Evolutionary conservation across 1,139 yeast genomes (phyloP).

Genomic region (Zygosaccharomyces pseudobailii): DNA sequence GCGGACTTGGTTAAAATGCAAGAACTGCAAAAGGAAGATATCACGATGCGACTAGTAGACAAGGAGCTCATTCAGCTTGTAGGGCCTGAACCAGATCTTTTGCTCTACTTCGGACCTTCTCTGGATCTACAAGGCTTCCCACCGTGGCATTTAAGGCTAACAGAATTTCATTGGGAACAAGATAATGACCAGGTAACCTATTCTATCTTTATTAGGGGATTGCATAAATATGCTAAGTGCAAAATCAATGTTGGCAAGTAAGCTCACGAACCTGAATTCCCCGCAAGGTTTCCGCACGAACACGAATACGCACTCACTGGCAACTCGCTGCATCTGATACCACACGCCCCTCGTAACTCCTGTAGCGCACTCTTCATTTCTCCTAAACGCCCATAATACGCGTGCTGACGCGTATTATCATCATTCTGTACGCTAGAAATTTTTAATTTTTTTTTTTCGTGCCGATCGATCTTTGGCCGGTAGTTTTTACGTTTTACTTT

Average conservation of each 20-base stretch:
- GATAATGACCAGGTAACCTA: conserved; percentile 77
- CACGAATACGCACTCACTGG: neutral
- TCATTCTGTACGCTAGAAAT: neutral
- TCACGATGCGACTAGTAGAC: conserved; percentile 70
- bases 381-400: neutral
- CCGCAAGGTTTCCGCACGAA: neutral
- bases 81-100: conserved; percentile 85
- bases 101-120: conserved; percentile 78
- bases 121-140: conserved; percentile 92
- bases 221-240: conserved; percentile 72
- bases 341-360: neutral
- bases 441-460: conserved; percentile 3
- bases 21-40: conserved; percentile 61
- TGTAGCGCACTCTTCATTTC: neutral
- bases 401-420: conserved; percentile 3
- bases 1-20: conserved; percentile 64
- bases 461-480: conserved; percentile 4
- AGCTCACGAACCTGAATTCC: conserved; percentile 1
- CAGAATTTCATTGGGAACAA: conserved; percentile 88
- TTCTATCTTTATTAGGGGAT: conserved; percentile 79
- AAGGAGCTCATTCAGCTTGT: conserved; percentile 70
- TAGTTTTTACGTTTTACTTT: conserved; percentile 2
- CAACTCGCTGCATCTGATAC: conserved; percentile 1
- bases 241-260: conserved; percentile 83
- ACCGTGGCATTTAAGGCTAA: conserved; percentile 93